Evolutionary conservation across 176 grass and related monocot species (phyloP).

Genomic region (Eremochloa ophiuroides): DNA sequence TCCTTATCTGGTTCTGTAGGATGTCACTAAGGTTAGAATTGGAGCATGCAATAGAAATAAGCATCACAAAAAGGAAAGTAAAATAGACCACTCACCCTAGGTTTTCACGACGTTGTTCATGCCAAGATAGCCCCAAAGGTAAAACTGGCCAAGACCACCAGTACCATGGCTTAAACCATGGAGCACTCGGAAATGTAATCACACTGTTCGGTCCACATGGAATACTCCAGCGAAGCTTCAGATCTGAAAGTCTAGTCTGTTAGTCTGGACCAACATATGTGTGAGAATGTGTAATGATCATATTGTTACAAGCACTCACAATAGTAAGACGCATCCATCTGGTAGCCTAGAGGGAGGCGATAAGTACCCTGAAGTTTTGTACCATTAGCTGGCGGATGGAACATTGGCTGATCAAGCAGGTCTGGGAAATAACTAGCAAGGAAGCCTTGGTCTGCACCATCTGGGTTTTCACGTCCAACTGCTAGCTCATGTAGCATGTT

Average conservation of each 20-base stretch:
- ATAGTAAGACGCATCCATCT: conserved; percentile 98
- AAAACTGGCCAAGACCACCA: conserved; percentile 97
- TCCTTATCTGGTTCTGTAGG: neutral
- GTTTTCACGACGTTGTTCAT: conserved; percentile 66
- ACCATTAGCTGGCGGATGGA: conserved; percentile 77
- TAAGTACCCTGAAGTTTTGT: conserved; percentile 74
- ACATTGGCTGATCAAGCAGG: conserved; percentile 84
- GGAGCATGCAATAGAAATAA: neutral
- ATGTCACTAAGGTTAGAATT: conserved; percentile 1
- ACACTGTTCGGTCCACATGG: conserved; percentile 92
- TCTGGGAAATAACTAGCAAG: conserved; percentile 81
- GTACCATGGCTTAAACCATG: conserved; percentile 97
- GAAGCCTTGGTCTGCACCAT: conserved; percentile 94
- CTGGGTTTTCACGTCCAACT: conserved; percentile 70
- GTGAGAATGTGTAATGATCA: neutral
- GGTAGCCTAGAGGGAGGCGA: conserved; percentile 94
- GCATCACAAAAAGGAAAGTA: neutral
- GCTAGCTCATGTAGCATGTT: conserved; percentile 84
- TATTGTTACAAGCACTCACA: conserved; percentile 43
- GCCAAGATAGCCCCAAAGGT: conserved; percentile 87
- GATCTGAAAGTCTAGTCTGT: conserved; percentile 48
- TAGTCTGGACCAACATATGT: conserved; percentile 25
- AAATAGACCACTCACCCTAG: conserved; percentile 50
- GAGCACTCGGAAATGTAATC: conserved; percentile 86
- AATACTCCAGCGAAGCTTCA: conserved; percentile 93